Conservation (phyloP, 352 stramenopile genomes). For the Pythium phragmitis region DNA sequence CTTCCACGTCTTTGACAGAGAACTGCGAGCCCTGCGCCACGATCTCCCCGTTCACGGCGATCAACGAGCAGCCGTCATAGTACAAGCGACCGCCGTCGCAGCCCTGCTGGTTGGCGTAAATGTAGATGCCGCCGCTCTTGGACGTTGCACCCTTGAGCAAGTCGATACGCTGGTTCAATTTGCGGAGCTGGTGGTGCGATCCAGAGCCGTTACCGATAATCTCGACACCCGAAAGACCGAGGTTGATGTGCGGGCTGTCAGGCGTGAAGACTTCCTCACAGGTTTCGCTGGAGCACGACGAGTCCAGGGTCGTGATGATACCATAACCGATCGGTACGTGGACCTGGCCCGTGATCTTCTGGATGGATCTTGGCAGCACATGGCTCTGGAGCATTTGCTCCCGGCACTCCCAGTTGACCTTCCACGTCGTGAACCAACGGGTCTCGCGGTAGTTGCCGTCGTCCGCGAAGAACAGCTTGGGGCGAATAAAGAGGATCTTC, state of each 20-base stretch:
- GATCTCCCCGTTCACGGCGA: conserved; percentile 96
- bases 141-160: conserved; percentile 89
- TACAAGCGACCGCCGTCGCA: conserved; percentile 97
- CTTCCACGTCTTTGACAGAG: conserved; percentile 95
- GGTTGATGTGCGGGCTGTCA: conserved; percentile 93
- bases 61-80: conserved; percentile 97
- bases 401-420: conserved; percentile 38
- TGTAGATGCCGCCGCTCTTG: conserved; percentile 98
- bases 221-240: conserved; percentile 93
- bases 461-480: conserved; percentile 94
- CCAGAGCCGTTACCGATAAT: conserved; percentile 98
- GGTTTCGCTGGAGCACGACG: conserved; percentile 91
- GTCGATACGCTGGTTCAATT: conserved; percentile 91
- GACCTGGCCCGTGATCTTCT: conserved; percentile 70
- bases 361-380: conserved; percentile 82
- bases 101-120: conserved; percentile 98
- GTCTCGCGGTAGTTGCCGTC: conserved; percentile 98
- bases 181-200: conserved; percentile 97
- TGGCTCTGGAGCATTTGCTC: conserved; percentile 63
- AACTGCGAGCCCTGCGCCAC: conserved; percentile 97
- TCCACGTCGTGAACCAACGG: conserved; percentile 91
- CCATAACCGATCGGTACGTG: conserved; percentile 85
- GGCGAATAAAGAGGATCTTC: conserved; percentile 95
- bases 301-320: conserved; percentile 84
- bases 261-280: conserved; percentile 99